Evolutionary conservation across 2,329 filamentous ascomycete genomes (phyloP).

Genomic region (Penicillium vulpinum): DNA sequence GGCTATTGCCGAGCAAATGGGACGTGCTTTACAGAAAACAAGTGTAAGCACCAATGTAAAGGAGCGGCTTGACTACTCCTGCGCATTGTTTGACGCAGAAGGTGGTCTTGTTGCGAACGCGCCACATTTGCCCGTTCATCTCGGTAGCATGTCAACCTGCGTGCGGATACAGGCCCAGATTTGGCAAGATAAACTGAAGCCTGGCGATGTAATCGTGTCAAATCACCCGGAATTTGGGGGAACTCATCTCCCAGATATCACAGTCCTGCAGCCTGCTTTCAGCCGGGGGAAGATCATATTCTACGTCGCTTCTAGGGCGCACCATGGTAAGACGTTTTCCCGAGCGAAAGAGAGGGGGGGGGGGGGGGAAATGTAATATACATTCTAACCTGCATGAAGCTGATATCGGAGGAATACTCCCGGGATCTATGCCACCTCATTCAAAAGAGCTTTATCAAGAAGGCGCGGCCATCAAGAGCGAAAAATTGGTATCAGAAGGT

Average conservation of each 20-base stretch:
- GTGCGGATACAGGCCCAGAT: conserved; percentile 73
- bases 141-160: conserved; percentile 78
- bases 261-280: conserved; percentile 73
- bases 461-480: conserved; percentile 63
- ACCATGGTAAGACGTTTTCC: conserved; percentile 57
- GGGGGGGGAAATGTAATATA: too few species aligned
- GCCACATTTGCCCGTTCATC: conserved; percentile 74
- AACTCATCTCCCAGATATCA: conserved; percentile 77
- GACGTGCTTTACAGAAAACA: conserved; percentile 69
- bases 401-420: conserved; percentile 72
- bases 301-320: conserved; percentile 72
- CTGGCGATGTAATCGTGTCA: conserved; percentile 73
- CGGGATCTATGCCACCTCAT: conserved; percentile 74
- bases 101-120: conserved; percentile 68
- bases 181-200: conserved; percentile 70
- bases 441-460: conserved; percentile 66
- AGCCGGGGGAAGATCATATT: conserved; percentile 74
- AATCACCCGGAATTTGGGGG: conserved; percentile 84
- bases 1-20: conserved; percentile 85
- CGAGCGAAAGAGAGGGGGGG: background rate
- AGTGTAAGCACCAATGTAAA: conserved; percentile 75
- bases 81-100: conserved; percentile 72
- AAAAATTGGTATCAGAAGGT: conserved; percentile 46
- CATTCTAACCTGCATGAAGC: conserved; percentile 12
- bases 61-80: conserved; percentile 80